These are phyloP conservation scores for Kwoniella shivajii DNA, from an alignment of 1,284 basidiomycete species.

Conservation along the genomic window DNA sequence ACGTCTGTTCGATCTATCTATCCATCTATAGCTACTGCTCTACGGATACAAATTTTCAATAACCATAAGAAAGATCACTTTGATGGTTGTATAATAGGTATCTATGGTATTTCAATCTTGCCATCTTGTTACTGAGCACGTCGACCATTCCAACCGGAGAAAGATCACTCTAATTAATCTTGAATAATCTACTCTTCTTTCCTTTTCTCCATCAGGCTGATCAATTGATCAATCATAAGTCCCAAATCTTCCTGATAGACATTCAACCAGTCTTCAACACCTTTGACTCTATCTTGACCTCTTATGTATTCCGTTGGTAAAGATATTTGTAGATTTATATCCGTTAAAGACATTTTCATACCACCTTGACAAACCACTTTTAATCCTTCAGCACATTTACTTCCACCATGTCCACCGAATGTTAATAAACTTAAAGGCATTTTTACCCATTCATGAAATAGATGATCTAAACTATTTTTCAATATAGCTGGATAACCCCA, in stretches of 20 bases:
- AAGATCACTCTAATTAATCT: background rate
- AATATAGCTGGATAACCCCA: constrained; percentile 27
- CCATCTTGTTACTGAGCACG: no score
- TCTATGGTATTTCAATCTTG: no score
- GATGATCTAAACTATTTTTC: constrained; percentile 39
- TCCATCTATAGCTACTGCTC: no score
- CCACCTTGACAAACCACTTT: constrained; percentile 17
- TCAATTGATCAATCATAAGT: constrained; percentile 6
- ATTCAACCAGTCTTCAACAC: constrained; percentile 19
- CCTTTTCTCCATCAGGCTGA: constrained; percentile 2
- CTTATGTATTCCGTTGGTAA: constrained; percentile 26
- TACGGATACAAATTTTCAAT: no score
- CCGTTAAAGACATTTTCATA: constrained; percentile 23
- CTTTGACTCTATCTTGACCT: constrained; percentile 14
- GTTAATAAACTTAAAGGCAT: constrained; percentile 27
- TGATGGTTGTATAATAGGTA: no score
- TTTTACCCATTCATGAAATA: constrained; percentile 35
- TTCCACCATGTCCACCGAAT: constrained; percentile 30
- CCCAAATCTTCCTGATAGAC: constrained; percentile 15
- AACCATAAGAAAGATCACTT: no score
- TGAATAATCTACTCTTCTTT: constrained; percentile 3
- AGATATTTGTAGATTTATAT: constrained; percentile 18
- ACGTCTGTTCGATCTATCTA: no score
- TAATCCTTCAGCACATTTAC: constrained; percentile 14
- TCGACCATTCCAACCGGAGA: background rate